Conservation (phyloP, 2,329 filamentous ascomycete genomes). For the Aquanectria penicillioides region DNA sequence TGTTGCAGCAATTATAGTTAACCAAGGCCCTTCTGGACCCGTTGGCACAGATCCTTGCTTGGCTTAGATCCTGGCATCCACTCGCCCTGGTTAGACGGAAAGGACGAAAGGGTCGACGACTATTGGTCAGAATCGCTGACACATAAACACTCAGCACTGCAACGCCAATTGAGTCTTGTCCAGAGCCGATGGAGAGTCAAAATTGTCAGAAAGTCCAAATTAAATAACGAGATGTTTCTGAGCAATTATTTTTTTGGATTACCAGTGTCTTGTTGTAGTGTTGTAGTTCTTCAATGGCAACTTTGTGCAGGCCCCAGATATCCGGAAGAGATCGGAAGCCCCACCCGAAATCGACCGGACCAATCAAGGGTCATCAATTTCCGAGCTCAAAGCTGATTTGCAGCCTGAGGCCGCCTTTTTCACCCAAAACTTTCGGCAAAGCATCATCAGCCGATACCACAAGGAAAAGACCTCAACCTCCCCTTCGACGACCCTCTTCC, state of each 20-base stretch:
- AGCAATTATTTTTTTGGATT: not conserved
- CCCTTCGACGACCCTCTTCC: slow-evolving; percentile 40
- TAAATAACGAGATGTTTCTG: not conserved
- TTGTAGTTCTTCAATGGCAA: slow-evolving; percentile 12
- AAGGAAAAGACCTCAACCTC: slow-evolving; percentile 61
- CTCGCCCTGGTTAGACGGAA: slow-evolving; percentile 21
- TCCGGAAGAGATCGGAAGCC: slow-evolving; percentile 45
- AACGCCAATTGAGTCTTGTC: slow-evolving; percentile 25
- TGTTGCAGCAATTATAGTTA: too few species aligned
- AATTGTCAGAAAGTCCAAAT: rapidly evolving
- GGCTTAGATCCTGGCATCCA: slow-evolving; percentile 9
- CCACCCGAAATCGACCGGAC: slow-evolving; percentile 42
- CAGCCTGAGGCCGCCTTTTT: slow-evolving; percentile 56
- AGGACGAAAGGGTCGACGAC: slow-evolving; percentile 38
- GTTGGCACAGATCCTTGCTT: slow-evolving; percentile 7
- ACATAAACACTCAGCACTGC: not conserved
- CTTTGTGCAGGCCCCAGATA: slow-evolving; percentile 29
- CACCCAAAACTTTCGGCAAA: slow-evolving; percentile 55
- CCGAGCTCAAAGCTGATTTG: slow-evolving; percentile 49
- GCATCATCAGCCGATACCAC: slow-evolving; percentile 50
- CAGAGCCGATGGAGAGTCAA: not conserved
- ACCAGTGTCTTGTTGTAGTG: not conserved
- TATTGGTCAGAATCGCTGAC: slow-evolving; percentile 34
- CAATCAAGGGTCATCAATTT: slow-evolving; percentile 61
- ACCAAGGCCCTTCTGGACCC: too few species aligned